A percentile compares a stretch with the other conserved stretches of the same genome.
Conservation (phyloP, 257 asterid genomes). For the Nicotiana sylvestris region DNA sequence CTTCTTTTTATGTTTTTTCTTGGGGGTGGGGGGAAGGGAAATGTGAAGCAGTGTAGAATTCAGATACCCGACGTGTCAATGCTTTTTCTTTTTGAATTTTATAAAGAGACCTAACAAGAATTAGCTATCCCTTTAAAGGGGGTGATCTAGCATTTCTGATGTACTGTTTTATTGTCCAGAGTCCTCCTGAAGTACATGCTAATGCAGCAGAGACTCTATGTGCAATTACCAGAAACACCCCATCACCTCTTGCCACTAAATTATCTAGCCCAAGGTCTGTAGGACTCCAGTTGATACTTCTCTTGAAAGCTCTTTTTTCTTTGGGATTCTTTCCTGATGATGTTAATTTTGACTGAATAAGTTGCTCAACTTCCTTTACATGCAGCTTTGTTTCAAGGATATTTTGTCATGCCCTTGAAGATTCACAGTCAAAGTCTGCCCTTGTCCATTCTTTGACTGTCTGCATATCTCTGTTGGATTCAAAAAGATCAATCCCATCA, state of each 20-base stretch:
- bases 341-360: background rate
- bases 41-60: background rate
- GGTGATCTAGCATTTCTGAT: background rate
- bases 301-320: conserved; percentile 4
- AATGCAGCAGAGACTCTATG: conserved; percentile 95
- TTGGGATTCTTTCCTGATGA: background rate
- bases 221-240: conserved; percentile 79
- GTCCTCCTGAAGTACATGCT: conserved; percentile 92
- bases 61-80: background rate
- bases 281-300: conserved; percentile 13
- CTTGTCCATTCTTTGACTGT: conserved; percentile 86
- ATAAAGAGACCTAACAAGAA: background rate
- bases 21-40: background rate
- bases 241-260: conserved; percentile 86
- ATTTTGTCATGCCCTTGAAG: conserved; percentile 84
- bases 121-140: conserved; percentile 1
- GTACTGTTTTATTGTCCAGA: conserved; percentile 39
- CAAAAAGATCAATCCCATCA: conserved; percentile 72
- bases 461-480: conserved; percentile 90
- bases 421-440: conserved; percentile 72
- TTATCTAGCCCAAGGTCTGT: conserved; percentile 84
- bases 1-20: background rate
- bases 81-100: background rate
- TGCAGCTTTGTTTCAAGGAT: conserved; percentile 82
- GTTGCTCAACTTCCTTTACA: conserved; percentile 17